These are phyloP conservation scores for Geum urbanum DNA, from an alignment of 306 rosid species.

Conservation along the genomic window DNA sequence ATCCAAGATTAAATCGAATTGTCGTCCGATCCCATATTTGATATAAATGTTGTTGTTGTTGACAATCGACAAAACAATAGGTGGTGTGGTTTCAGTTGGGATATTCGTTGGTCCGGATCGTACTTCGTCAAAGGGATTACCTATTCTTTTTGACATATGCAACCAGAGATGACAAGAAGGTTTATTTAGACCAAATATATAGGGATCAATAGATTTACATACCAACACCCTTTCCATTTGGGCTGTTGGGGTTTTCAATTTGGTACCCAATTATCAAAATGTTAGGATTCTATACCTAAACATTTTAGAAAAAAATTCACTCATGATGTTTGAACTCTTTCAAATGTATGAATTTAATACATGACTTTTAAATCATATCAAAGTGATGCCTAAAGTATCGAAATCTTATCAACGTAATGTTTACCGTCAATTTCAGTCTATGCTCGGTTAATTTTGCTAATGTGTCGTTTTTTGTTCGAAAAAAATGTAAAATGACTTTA, in stretches of 20 bases:
- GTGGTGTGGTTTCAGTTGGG: background rate
- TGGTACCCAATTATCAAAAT: background rate
- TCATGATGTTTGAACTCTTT: no score
- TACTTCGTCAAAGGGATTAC: background rate
- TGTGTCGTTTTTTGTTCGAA: no score
- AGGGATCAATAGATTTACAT: background rate
- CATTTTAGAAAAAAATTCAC: no score
- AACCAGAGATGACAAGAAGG: background rate
- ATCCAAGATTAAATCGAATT: background rate
- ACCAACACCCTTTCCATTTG: background rate
- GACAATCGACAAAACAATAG: no score
- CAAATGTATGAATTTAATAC: no score
- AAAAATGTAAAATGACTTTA: no score
- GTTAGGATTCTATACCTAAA: background rate
- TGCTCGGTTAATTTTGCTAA: no score
- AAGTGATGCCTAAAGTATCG: no score
- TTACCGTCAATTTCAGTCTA: no score
- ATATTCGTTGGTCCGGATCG: slow-evolving; percentile 1
- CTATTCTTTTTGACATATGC: background rate
- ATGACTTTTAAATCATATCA: no score
- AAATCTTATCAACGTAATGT: no score
- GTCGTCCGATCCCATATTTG: background rate
- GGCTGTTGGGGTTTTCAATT: background rate
- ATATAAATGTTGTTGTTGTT: background rate
- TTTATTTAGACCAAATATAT: background rate